Percentiles rank a stretch among this genome's conserved stretches.
Conservation (phyloP, 352 stramenopile genomes). For the Paralagenidium karlingii region DNA sequence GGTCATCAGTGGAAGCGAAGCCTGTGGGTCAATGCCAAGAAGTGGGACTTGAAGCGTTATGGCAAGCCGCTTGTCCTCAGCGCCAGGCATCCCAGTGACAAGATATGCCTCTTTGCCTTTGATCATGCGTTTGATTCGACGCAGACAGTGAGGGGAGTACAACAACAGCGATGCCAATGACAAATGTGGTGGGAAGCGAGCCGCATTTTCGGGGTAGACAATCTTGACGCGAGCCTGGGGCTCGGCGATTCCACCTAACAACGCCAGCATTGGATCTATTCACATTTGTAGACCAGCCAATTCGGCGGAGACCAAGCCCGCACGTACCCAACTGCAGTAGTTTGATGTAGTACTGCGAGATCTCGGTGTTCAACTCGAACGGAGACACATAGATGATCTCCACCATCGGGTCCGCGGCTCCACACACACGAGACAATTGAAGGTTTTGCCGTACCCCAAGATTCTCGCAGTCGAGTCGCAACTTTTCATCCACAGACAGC, state of each 20-base stretch:
- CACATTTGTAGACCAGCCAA: not conserved
- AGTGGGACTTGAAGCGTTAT: constrained; percentile 67
- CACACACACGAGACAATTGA: constrained; percentile 64
- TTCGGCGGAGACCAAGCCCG: too few species aligned
- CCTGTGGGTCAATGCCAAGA: constrained; percentile 38
- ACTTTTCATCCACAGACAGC: constrained; percentile 54
- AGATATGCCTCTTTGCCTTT: constrained; percentile 59
- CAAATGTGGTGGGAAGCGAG: constrained; percentile 68
- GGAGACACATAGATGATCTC: constrained; percentile 83
- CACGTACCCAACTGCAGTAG: constrained; percentile 79
- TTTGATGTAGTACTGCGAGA: constrained; percentile 76
- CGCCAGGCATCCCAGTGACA: constrained; percentile 53
- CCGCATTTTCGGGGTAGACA: constrained; percentile 70
- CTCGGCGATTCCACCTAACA: constrained; percentile 41
- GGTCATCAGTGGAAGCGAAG: constrained; percentile 40
- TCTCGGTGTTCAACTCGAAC: constrained; percentile 60
- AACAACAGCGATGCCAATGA: constrained; percentile 69
- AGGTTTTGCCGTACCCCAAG: constrained; percentile 72
- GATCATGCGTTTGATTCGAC: constrained; percentile 42
- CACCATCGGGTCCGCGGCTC: constrained; percentile 52
- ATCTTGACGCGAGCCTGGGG: constrained; percentile 58
- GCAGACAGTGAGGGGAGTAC: constrained; percentile 74
- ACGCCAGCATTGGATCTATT: too few species aligned
- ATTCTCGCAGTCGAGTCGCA: constrained; percentile 47
- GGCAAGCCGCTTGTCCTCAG: constrained; percentile 71